Evolutionary conservation across 768 basidiomycete species (phyloP).

Genomic region (Rhodocollybia butyracea): DNA sequence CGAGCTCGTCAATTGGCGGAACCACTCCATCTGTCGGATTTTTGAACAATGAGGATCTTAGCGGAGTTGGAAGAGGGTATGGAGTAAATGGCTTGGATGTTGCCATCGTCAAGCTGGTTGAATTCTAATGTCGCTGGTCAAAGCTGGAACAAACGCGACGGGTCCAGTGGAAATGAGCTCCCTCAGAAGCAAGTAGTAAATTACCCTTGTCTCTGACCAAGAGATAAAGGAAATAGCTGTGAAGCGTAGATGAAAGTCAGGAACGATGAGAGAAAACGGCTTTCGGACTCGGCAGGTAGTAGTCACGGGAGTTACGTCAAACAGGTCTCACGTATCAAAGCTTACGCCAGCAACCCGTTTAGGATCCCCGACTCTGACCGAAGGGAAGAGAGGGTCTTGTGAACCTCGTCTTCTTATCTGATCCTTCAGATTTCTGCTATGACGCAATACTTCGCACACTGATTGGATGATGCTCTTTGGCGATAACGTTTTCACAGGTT

Average conservation of each 20-base stretch:
- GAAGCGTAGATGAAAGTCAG: background rate
- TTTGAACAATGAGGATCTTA: conserved; percentile 62
- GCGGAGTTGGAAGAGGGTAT: conserved; percentile 44
- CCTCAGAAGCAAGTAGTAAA: background rate
- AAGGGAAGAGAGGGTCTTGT: no score
- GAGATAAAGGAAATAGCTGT: background rate
- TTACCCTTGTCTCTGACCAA: background rate
- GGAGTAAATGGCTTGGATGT: conserved; percentile 43
- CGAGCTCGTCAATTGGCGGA: conserved; percentile 72
- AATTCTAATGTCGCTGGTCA: background rate
- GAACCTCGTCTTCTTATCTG: no score
- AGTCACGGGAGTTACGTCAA: background rate
- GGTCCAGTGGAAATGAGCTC: background rate
- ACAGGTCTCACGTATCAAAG: background rate
- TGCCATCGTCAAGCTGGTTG: conserved; percentile 43
- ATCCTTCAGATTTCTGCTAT: no score
- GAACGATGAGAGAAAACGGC: background rate
- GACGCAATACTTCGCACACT: no score
- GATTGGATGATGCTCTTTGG: no score
- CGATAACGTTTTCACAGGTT: no score
- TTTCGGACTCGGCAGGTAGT: no score
- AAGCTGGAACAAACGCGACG: background rate
- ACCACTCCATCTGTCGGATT: conserved; percentile 56
- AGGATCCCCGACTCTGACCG: no score
- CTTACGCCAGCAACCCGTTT: background rate